Evolutionary conservation across 2,329 filamentous ascomycete genomes (phyloP).

Genomic region (Phoma sp.): DNA sequence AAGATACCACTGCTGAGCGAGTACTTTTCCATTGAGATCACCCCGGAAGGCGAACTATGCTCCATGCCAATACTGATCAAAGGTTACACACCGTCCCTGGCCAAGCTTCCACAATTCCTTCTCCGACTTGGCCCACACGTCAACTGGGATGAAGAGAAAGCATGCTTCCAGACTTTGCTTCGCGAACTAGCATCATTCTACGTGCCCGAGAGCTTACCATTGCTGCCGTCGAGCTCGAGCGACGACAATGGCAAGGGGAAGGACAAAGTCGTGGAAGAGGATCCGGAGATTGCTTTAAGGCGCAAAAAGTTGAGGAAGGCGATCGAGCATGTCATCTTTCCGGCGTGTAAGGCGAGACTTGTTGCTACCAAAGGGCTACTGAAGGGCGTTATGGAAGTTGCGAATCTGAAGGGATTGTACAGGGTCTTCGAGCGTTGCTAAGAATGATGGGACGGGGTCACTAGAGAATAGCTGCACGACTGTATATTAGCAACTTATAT

Average conservation of each 20-base stretch:
- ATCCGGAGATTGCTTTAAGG: conserved; percentile 56
- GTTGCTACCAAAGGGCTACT: conserved; percentile 82
- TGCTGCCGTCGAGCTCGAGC: conserved; percentile 36
- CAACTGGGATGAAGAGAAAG: conserved; percentile 82
- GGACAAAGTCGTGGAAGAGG: conserved; percentile 35
- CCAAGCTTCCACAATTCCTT: conserved; percentile 87
- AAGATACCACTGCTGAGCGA: conserved; percentile 86
- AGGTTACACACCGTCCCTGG: conserved; percentile 83
- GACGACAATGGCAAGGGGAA: conserved; percentile 52
- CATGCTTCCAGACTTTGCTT: conserved; percentile 86
- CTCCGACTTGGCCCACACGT: conserved; percentile 87
- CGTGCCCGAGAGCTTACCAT: conserved; percentile 81
- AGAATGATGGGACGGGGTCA: neutral
- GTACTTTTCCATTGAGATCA: conserved; percentile 89
- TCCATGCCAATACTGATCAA: conserved; percentile 85
- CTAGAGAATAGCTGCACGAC: neutral
- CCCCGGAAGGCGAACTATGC: conserved; percentile 75
- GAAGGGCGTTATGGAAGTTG: conserved; percentile 81
- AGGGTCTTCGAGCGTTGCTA: conserved; percentile 93
- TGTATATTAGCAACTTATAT: neutral
- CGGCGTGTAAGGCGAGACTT: conserved; percentile 81
- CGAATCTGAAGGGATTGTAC: conserved; percentile 91
- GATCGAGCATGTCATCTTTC: conserved; percentile 87
- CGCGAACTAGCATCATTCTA: conserved; percentile 88
- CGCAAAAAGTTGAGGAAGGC: conserved; percentile 74